A percentile compares a stretch with the other conserved stretches of the same genome.
Conservation (phyloP, 2,329 filamentous ascomycete genomes). For the Exophiala aquamarina region DNA sequence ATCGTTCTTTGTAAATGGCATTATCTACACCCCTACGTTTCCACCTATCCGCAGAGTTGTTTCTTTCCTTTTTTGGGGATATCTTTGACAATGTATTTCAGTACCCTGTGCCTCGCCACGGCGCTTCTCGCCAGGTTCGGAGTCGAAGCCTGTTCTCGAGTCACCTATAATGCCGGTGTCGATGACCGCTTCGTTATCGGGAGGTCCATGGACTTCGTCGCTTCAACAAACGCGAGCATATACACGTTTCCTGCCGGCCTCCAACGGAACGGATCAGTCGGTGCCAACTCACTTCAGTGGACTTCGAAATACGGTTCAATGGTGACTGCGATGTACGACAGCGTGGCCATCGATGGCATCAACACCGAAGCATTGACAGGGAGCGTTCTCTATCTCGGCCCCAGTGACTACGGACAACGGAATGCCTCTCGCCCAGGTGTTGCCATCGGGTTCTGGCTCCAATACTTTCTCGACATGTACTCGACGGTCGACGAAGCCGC, state of each 20-base stretch:
- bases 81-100: no score
- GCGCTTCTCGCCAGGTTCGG: no score
- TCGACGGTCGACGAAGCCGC: neutral
- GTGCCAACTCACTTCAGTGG: slow-evolving; percentile 1
- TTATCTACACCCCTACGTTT: no score
- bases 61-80: no score
- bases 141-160: slow-evolving; percentile 11
- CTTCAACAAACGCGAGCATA: slow-evolving; percentile 7
- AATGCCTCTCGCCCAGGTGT: slow-evolving; percentile 2
- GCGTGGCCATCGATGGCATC: slow-evolving; percentile 6
- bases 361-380: slow-evolving; percentile 7
- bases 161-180: slow-evolving; percentile 2
- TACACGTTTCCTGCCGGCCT: slow-evolving; percentile 7
- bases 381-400: slow-evolving; percentile 5
- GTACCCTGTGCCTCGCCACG: no score
- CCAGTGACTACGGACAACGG: slow-evolving; percentile 6
- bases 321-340: slow-evolving; percentile 5
- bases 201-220: slow-evolving; percentile 9
- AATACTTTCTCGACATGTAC: slow-evolving; percentile 7
- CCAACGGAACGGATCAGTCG: slow-evolving; percentile 1
- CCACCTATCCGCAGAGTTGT: no score
- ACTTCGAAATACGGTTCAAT: slow-evolving; percentile 8
- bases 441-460: slow-evolving; percentile 2
- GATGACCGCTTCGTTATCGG: slow-evolving; percentile 6
- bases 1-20: no score